phyloP scores from a whole-genome alignment of 495 filamentous ascomycete genomes.

The Penicillium daleae region DNA sequence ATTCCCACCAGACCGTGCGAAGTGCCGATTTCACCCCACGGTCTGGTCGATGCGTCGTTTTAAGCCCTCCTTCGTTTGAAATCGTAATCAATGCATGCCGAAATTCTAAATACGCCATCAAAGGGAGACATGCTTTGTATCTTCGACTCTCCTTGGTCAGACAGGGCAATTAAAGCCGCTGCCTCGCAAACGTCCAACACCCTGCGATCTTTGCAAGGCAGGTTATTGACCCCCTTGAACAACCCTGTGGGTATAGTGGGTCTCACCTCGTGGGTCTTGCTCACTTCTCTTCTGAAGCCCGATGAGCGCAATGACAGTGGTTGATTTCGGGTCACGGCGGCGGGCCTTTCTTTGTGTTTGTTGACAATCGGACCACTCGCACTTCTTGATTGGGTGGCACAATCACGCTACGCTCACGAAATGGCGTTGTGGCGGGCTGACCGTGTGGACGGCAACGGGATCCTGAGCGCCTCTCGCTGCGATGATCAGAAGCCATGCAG shows the following conservation, averaged over 20 bases:
- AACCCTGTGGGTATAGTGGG: neutral
- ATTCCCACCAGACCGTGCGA: neutral
- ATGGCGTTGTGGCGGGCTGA: constrained; percentile 2
- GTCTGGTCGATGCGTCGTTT: neutral
- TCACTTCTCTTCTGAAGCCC: neutral
- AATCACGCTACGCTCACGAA: neutral
- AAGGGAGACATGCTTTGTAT: neutral
- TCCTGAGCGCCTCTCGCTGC: neutral
- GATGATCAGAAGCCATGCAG: constrained; percentile 25
- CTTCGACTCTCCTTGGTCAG: neutral
- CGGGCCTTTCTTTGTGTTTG: constrained; percentile 4
- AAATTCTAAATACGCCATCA: too few relatives aligned
- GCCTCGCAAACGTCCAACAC: neutral
- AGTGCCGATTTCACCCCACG: constrained; percentile 9
- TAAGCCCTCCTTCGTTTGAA: neutral
- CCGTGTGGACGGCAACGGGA: neutral
- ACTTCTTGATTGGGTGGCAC: constrained; percentile 4
- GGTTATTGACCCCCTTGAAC: neutral
- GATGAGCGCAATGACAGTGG: neutral
- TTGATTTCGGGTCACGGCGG: neutral
- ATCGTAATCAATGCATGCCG: neutral
- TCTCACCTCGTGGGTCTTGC: neutral
- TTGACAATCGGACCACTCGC: neutral
- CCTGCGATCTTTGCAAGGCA: neutral
- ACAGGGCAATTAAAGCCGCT: neutral